Base-by-base conservation (phyloP, 495 filamentous ascomycete genomes). In the Lineolata rhizophorae region DNA sequence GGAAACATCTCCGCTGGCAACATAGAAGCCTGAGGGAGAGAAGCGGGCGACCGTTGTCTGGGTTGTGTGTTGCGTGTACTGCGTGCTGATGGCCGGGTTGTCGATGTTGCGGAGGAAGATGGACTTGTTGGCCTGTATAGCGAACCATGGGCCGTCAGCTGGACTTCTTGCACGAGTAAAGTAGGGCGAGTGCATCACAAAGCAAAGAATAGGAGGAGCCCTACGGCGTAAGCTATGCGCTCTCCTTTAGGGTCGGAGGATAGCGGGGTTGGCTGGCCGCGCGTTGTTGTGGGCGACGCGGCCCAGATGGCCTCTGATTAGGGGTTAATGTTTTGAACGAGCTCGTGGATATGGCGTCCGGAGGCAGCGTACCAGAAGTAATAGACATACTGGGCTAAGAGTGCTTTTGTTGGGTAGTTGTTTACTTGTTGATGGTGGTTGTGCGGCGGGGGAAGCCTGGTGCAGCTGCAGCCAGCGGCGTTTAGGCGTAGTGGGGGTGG, bases 81-180 rank as follows among this genome's bases (percentile, higher is more conserved):
- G 83, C 39, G 72, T 76, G 50, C 70, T 67, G 27, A 68, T 45
- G 31, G 77, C 62, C 30, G 90, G 85, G 51, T 91, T 58, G 52
- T 94, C 84, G 58, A 97, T 85, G 22, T 67, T 78, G 34, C 87
- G 81, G 13, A 95, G 54, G 57, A 92, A 95, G 49, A 94, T 73
- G 25, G 85, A 94, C 64, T 95, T 95, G 42, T 80, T 82, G 20
- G 81, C 83, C 84, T 94, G 19, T 3, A 21, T 12, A 27, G 13
- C 30, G 17, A 5, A 27, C 2, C 17, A 19, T 16, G 10, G 13
- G 28, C 19, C 16, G 28, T 32, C 35, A 27, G 20, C 25, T 6
- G 13, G 28, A 30, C 22, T 6, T 25, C n/a, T 25, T 25, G 22
- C n/a, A n/a, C n/a, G 22, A n/a, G 30, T 22, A 5, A 19, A 5